phyloP scores from a whole-genome alignment of 495 filamentous ascomycete genomes.

The Hypoxylon perforatum region DNA sequence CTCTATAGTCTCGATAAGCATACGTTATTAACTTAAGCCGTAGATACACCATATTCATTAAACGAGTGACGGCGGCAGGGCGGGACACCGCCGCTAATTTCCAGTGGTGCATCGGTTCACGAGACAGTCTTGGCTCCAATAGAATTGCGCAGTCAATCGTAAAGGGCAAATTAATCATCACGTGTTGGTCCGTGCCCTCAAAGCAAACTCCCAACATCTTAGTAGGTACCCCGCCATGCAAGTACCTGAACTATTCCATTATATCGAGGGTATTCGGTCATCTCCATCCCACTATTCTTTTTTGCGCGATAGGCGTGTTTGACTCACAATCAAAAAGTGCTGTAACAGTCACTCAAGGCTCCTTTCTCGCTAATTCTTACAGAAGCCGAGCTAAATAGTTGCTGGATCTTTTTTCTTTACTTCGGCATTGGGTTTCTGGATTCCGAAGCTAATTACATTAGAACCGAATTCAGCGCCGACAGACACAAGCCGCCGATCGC shows the following conservation, averaged over 20 bases:
- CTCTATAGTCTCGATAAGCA: too few species aligned
- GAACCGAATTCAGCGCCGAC: not conserved
- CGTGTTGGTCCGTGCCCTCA: conserved; percentile 27
- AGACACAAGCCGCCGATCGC: not conserved
- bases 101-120: too few species aligned
- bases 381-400: not conserved
- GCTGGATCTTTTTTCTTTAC: not conserved
- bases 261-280: not conserved
- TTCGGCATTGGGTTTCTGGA: not conserved
- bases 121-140: too few species aligned
- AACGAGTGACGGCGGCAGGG: too few species aligned
- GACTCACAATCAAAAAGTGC: conserved; percentile 16
- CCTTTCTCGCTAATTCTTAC: not conserved
- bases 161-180: conserved; percentile 35
- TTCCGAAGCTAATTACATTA: not conserved
- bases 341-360: not conserved
- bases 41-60: too few species aligned
- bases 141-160: too few species aligned
- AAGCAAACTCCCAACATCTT: conserved; percentile 24
- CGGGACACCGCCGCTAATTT: too few species aligned
- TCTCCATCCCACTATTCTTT: not conserved
- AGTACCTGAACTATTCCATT: not conserved
- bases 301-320: conserved; percentile 17
- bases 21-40: too few species aligned
- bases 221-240: conserved; percentile 34